Base-by-base conservation (phyloP, 2,329 filamentous ascomycete species). In the Colletotrichum sp. region DNA sequence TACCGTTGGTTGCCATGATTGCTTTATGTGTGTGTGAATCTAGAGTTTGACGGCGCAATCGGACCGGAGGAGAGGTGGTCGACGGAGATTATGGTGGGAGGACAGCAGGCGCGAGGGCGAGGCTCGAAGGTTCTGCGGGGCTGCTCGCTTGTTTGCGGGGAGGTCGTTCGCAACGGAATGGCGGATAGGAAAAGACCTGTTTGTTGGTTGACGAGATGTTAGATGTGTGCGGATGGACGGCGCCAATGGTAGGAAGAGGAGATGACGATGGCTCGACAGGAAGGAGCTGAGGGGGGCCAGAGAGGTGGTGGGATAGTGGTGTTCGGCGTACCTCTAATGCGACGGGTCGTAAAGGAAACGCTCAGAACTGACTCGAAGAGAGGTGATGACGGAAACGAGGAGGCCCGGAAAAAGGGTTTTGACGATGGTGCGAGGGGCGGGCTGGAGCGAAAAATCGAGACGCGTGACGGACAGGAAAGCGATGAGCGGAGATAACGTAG, bases 1-100 rank as follows among this genome's bases (percentile, higher is more conserved):
- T 89, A 83, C 89, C 90, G 89, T 90, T 91, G 82, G 89, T 89
- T 82, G 90, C 87, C 90, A 91, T 91, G 81, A 74, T 85, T 76
- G 73, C 68, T 74, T 38, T 36, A 48, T 18, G 12, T 56, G 43
- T 64, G 34, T n/a, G 36, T 34, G 28, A n/a, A 72, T 75, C 75
- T 72, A 58, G 24, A 63, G 8, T 56, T 30, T 21, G 43, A 52
- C 43, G 74, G 71, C 71, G 74, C 74, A 76, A 74, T 76, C 65
- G 62, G 43, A 69, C 71, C 52, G 36, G 38, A 70, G 62, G 69
- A 59, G 32, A 30, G 56, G 21, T 59, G 56, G 66, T 75, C n/a
- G 71, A 21, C 34, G 58, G 64, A 43, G 30, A 24, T 26, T 38
- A 43, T 21, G 61, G 59, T 36, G 65, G 64, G 24, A 16, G 16